These are phyloP conservation scores for Neurospora sp. DNA, from an alignment of 495 filamentous ascomycete genomes.

Conservation along the genomic window DNA sequence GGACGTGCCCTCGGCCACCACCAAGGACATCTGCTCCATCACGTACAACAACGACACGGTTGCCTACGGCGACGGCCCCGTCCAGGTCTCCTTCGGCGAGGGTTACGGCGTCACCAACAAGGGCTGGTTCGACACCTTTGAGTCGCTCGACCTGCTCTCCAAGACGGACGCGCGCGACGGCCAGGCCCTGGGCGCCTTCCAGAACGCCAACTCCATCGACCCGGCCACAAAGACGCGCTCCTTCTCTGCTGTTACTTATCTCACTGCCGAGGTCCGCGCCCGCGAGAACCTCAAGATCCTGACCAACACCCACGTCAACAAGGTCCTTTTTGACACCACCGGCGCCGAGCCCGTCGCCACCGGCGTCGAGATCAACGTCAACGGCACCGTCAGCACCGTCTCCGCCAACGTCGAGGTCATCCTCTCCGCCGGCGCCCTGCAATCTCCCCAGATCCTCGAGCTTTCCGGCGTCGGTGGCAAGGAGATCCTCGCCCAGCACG, in stretches of 20 bases:
- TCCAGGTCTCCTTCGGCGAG: conserved; percentile 32
- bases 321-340: conserved; percentile 22
- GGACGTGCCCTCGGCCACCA: conserved; percentile 16
- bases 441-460: conserved; percentile 52
- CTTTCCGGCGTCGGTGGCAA: conserved; percentile 68
- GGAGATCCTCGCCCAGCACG: conserved; percentile 50
- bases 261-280: conserved; percentile 19
- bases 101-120: conserved; percentile 22
- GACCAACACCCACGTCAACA: conserved; percentile 36
- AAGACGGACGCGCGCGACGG: conserved; percentile 31
- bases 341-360: conserved; percentile 19
- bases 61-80: conserved; percentile 25
- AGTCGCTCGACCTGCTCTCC: conserved; percentile 20
- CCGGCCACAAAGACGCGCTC: conserved; percentile 28
- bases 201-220: conserved; percentile 35
- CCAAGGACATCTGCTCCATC: conserved; percentile 21
- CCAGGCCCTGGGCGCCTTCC: conserved; percentile 33
- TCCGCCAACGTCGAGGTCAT: conserved; percentile 42
- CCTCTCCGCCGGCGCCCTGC: conserved; percentile 48
- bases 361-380: conserved; percentile 24
- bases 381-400: conserved; percentile 15
- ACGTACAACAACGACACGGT: conserved; percentile 25
- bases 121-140: conserved; percentile 30
- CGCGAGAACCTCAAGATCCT: conserved; percentile 37
- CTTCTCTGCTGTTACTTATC: conserved; percentile 30